Evolutionary conservation across 805 yeast species (phyloP), one percentile per base, ranked within the genome.

Genomic region (Maudiozyma bulderi): DNA sequence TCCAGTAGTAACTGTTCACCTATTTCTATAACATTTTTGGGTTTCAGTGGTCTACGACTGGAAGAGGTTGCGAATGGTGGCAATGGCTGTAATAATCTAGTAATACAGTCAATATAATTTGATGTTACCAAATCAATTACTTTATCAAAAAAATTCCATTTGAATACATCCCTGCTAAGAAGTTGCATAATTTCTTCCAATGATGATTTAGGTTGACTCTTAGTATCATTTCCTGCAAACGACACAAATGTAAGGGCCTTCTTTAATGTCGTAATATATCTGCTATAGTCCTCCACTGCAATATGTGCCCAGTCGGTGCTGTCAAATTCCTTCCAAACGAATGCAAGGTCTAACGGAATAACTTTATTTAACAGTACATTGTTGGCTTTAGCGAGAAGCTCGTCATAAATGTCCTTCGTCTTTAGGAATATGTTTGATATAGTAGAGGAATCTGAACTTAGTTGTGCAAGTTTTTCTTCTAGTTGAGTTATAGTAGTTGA

Each of bases 1-100:
- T 91, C 99, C 26, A 85, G 68, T 39, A 83, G 68, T 59, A 91
- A 72, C 62, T 91, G 97, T 62, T 90, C 96, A 3, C 91, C 84
- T 58, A 74, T 75, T 34, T 47, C 54, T 5, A 62, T 52, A n/a
- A 72, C 66, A 30, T 56, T 58, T 35, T 50, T 52, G 1, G 55
- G 44, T 41, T 51, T 56, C 11, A 64, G 51, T 20, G 47, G 50
- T 31, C 65, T 55, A 7, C 49, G 48, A 14, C 43, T 47, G 30
- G 45, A 55, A 13, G 50, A 40, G 7, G 52, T 50, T 3, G 75
- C 75, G 10, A 80, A 71, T 39, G 82, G 86, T 1, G 81, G 72
- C n/a, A 80, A 67, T 0, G 96, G 95, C 48, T 78, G 81, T 39
- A 66, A 40, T 35, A 86, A 69, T 47, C 74, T 73, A 7, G 78